Evolutionary conservation across 2,329 filamentous ascomycete species (phyloP).

Genomic region (Monosporascus sp.): DNA sequence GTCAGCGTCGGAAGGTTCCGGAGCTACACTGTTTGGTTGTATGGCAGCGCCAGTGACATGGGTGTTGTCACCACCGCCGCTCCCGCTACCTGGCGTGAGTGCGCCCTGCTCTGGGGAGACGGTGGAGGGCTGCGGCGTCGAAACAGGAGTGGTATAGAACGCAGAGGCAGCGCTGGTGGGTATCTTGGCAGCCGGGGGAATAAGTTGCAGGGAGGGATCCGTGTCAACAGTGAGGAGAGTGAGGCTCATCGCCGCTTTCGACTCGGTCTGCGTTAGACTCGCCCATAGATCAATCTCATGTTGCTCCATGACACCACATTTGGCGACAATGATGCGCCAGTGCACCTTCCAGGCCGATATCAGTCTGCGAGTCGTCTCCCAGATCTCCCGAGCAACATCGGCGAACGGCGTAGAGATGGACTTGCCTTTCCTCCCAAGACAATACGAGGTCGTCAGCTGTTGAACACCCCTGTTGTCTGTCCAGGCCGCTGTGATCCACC

Average conservation of each 20-base stretch:
- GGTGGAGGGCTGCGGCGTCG: slow-evolving; percentile 57
- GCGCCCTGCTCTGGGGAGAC: slow-evolving; percentile 57
- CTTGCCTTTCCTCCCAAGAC: slow-evolving; percentile 55
- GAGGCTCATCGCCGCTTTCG: slow-evolving; percentile 45
- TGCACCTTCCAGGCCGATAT: slow-evolving; percentile 64
- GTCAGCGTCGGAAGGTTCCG: slow-evolving; percentile 49
- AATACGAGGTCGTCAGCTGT: slow-evolving; percentile 69
- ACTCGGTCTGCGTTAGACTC: slow-evolving; percentile 45
- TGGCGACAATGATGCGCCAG: slow-evolving; percentile 73
- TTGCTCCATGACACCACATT: slow-evolving; percentile 61
- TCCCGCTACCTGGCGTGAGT: slow-evolving; percentile 39
- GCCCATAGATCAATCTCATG: slow-evolving; percentile 60
- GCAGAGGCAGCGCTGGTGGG: slow-evolving; percentile 37
- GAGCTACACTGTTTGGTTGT: slow-evolving; percentile 15
- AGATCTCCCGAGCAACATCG: slow-evolving; percentile 69
- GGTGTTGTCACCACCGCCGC: slow-evolving; percentile 32
- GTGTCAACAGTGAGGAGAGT: slow-evolving; percentile 62
- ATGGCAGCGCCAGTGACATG: neutral
- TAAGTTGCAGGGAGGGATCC: slow-evolving; percentile 56
- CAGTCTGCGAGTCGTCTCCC: slow-evolving; percentile 71
- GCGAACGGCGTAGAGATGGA: slow-evolving; percentile 46
- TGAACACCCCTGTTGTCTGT: slow-evolving; percentile 70
- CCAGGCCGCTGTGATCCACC: slow-evolving; percentile 78
- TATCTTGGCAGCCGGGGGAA: slow-evolving; percentile 49
- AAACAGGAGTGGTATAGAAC: slow-evolving; percentile 58